A percentile compares a stretch with the other conserved stretches of the same genome.
Evolutionary conservation across 805 yeast species (phyloP).

Genomic region (Barnettozyma botsteinii): DNA sequence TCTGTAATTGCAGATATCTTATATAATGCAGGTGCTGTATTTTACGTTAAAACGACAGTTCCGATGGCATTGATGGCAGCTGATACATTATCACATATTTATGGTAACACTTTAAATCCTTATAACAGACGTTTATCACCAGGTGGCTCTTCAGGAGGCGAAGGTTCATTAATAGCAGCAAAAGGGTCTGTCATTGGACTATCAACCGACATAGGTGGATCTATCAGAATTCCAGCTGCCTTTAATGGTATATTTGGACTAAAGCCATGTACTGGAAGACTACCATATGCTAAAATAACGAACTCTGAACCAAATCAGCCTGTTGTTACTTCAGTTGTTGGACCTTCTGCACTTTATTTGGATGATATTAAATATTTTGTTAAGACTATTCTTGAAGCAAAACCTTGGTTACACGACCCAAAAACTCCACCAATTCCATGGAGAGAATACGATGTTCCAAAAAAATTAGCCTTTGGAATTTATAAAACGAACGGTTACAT

Average conservation of each 20-base stretch:
- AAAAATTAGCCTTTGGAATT: slow-evolving; percentile 40
- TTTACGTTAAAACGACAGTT: slow-evolving; percentile 58
- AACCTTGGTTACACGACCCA: slow-evolving; percentile 58
- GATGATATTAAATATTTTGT: slow-evolving; percentile 65
- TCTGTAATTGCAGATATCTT: slow-evolving; percentile 41
- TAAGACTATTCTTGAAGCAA: slow-evolving; percentile 41
- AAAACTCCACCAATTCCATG: slow-evolving; percentile 46
- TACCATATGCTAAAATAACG: slow-evolving; percentile 27
- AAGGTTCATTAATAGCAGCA: slow-evolving; percentile 54
- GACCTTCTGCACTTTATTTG: slow-evolving; percentile 58
- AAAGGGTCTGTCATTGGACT: slow-evolving; percentile 58
- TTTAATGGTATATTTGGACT: slow-evolving; percentile 56
- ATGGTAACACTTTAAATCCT: slow-evolving; percentile 55
- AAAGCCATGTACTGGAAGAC: slow-evolving; percentile 54
- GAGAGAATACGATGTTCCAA: slow-evolving; percentile 28
- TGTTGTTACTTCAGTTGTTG: slow-evolving; percentile 58
- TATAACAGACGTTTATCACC: slow-evolving; percentile 51
- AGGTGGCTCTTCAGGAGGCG: slow-evolving; percentile 72
- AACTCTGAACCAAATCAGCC: slow-evolving; percentile 12
- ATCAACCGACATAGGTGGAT: slow-evolving; percentile 70
- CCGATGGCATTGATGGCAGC: slow-evolving; percentile 67
- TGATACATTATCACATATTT: slow-evolving; percentile 54
- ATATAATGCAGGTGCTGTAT: slow-evolving; percentile 38
- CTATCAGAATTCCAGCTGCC: slow-evolving; percentile 64
- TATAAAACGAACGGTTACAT: slow-evolving; percentile 35